phyloP scores from a whole-genome alignment of 345 rosid genomes.

The Nephelium lappaceum region DNA sequence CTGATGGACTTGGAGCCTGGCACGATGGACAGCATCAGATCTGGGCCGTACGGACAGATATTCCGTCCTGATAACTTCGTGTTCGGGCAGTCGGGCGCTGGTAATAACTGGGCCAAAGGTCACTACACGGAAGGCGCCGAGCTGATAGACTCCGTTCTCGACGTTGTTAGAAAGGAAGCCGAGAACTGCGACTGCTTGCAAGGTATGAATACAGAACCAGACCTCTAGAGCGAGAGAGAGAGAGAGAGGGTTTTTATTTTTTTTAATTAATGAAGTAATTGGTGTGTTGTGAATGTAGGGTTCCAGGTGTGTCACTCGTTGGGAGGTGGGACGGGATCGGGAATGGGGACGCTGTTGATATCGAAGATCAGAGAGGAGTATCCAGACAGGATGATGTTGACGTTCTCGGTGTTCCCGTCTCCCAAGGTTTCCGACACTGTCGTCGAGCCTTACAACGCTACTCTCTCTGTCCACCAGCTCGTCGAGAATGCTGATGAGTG shows the following conservation, averaged over 20 bases:
- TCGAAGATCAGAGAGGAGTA: constrained; percentile 50
- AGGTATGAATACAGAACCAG: too few relatives aligned
- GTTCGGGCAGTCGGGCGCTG: constrained; percentile 62
- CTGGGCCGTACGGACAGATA: constrained; percentile 63
- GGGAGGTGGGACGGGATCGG: constrained; percentile 49
- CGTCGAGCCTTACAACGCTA: constrained; percentile 51
- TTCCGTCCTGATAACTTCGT: constrained; percentile 65
- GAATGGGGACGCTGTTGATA: constrained; percentile 48
- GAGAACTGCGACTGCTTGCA: constrained; percentile 72
- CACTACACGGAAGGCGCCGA: constrained; percentile 72
- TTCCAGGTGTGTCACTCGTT: constrained; percentile 49
- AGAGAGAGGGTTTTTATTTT: not conserved
- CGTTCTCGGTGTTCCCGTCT: constrained; percentile 45
- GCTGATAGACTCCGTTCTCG: constrained; percentile 61
- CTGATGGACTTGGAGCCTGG: constrained; percentile 70
- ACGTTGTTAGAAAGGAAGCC: constrained; percentile 64
- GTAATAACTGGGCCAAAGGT: constrained; percentile 69
- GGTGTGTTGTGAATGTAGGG: constrained; percentile 21
- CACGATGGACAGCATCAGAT: constrained; percentile 63
- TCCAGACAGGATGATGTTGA: constrained; percentile 50
- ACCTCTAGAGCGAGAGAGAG: not conserved
- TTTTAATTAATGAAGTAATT: not conserved
- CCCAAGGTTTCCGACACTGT: constrained; percentile 51
- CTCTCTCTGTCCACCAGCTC: constrained; percentile 44
- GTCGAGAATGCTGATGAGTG: constrained; percentile 51